Conservation (phyloP, 768 basidiomycete species). For the Leccinellum rugosiceps region DNA sequence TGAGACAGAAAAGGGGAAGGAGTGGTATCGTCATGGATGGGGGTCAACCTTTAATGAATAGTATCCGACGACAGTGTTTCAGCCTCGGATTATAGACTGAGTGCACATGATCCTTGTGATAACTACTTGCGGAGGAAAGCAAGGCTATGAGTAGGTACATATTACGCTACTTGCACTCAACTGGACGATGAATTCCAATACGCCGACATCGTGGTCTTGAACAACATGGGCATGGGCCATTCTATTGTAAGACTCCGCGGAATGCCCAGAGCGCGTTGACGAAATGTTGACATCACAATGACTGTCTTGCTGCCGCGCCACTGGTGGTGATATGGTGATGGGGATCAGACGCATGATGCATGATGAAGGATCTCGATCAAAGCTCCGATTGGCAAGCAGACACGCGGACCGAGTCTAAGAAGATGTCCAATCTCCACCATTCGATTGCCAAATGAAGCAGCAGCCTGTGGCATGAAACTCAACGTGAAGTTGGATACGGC, state of each 20-base stretch:
- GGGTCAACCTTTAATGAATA: neutral
- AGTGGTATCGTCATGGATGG: neutral
- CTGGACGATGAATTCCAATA: neutral
- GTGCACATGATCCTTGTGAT: neutral
- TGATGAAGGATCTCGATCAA: neutral
- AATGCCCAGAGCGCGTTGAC: neutral
- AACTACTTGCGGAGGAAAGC: neutral
- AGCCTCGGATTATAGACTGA: neutral
- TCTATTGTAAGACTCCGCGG: constrained; percentile 5
- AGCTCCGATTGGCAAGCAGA: neutral
- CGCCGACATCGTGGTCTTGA: neutral
- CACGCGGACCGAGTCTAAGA: neutral
- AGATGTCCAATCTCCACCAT: neutral
- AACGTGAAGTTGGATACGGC: neutral
- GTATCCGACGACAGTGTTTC: neutral
- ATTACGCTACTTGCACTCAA: neutral
- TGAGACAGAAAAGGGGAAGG: neutral
- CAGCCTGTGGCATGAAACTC: neutral
- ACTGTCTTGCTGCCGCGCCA: neutral
- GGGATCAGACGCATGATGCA: neutral
- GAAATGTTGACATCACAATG: neutral
- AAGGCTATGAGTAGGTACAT: neutral
- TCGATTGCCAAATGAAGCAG: neutral
- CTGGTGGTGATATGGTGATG: neutral
- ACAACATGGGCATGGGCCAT: neutral